phyloP scores from a whole-genome alignment of 352 stramenopile genomes.

The Nothophytophthora sp. region DNA sequence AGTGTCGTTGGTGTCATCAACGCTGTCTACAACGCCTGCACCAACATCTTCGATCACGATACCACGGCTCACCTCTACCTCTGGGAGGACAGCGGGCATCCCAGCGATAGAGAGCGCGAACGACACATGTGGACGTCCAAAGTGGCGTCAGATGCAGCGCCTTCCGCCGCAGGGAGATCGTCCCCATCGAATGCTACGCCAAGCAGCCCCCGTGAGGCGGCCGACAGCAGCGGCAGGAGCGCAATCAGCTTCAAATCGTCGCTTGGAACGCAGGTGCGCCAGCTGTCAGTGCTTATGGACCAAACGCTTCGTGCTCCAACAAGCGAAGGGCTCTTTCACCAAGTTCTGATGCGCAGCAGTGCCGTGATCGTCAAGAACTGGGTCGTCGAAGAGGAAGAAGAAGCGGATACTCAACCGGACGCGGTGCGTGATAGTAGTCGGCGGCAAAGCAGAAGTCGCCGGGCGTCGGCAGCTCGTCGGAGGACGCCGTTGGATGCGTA shows the following conservation, averaged over 20 bases:
- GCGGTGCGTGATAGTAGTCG: no score
- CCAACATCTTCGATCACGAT: slow-evolving; percentile 61
- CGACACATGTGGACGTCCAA: slow-evolving; percentile 76
- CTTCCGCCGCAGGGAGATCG: slow-evolving; percentile 2
- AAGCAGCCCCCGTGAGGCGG: slow-evolving; percentile 3
- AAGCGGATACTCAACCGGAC: no score
- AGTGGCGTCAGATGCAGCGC: slow-evolving; percentile 33
- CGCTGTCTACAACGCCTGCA: slow-evolving; percentile 76
- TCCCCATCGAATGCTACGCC: slow-evolving; percentile 6
- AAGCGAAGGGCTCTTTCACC: slow-evolving; percentile 58
- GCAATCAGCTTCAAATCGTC: slow-evolving; percentile 31
- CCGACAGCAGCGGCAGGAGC: slow-evolving; percentile 4
- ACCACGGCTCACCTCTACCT: slow-evolving; percentile 67
- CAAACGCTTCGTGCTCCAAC: slow-evolving; percentile 52
- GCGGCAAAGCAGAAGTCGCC: neutral
- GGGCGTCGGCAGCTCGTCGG: no score
- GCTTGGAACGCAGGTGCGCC: slow-evolving; percentile 36
- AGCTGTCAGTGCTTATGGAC: slow-evolving; percentile 64
- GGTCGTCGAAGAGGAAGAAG: slow-evolving; percentile 28
- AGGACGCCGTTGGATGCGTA: no score
- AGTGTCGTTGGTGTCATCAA: slow-evolving; percentile 78
- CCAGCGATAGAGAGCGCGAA: slow-evolving; percentile 14
- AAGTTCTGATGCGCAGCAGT: slow-evolving; percentile 47
- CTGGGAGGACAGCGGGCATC: slow-evolving; percentile 35
- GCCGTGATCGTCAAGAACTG: slow-evolving; percentile 58